Evolutionary conservation across 108 stramenopile genomes (phyloP).

Genomic region (Parietichytrium sp.): DNA sequence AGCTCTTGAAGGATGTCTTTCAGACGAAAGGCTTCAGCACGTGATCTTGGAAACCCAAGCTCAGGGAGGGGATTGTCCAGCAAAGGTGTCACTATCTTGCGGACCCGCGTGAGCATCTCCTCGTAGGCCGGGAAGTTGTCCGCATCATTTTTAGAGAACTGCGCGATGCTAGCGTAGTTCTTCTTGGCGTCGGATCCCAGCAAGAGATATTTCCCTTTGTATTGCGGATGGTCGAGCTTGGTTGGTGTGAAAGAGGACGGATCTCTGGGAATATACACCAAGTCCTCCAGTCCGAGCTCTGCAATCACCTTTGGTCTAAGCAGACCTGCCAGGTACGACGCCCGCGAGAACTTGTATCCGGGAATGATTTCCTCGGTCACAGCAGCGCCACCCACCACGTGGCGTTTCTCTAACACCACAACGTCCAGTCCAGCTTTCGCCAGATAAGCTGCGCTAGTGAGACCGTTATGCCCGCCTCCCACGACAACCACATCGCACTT

Average conservation of each 20-base stretch:
- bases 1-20: neutral
- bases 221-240: neutral
- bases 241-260: conserved; percentile 50
- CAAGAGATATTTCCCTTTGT: conserved; percentile 30
- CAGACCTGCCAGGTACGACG: conserved; percentile 52
- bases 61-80: conserved; percentile 43
- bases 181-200: conserved; percentile 30
- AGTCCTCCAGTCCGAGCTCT: conserved; percentile 47
- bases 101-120: conserved; percentile 22
- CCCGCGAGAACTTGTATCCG: conserved; percentile 53
- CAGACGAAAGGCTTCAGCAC: neutral
- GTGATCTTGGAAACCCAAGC: neutral
- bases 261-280: conserved; percentile 39
- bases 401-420: conserved; percentile 48
- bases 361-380: conserved; percentile 54
- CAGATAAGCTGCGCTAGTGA: conserved; percentile 51
- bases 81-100: conserved; percentile 38
- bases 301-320: conserved; percentile 48
- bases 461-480: conserved; percentile 58
- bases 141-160: conserved; percentile 45
- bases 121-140: conserved; percentile 44
- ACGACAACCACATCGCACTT: conserved; percentile 49
- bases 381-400: conserved; percentile 54
- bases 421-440: conserved; percentile 47
- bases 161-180: conserved; percentile 44